These are phyloP conservation scores for Scheffersomyces coipomensis DNA, from an alignment of 805 yeast species.

Conservation along the genomic window DNA sequence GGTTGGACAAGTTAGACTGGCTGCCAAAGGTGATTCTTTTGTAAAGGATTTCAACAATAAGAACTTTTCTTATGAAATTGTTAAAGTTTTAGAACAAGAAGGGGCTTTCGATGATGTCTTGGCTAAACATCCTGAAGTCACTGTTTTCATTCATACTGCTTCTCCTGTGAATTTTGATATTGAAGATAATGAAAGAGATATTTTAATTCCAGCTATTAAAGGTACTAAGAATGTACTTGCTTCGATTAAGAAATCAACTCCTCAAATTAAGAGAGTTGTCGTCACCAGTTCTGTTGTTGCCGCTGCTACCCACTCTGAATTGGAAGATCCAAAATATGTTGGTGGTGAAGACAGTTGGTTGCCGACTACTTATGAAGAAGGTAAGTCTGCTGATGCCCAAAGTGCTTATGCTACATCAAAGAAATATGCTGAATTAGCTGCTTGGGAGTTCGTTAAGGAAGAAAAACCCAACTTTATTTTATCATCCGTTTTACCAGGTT, in stretches of 20 bases:
- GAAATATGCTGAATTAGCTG: conserved; percentile 25
- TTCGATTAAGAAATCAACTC: conserved; percentile 41
- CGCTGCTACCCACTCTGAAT: conserved; percentile 5
- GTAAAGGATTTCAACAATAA: conserved; percentile 8
- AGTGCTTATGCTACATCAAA: conserved; percentile 22
- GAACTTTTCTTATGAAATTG: conserved; percentile 25
- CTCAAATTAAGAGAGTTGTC: conserved; percentile 45
- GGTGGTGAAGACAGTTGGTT: conserved; percentile 49
- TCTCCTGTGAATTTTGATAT: conserved; percentile 46
- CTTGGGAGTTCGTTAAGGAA: conserved; percentile 24
- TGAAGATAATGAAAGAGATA: conserved; percentile 42
- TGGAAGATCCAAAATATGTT: conserved; percentile 21
- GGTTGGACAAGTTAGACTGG: conserved; percentile 50
- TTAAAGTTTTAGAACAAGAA: conserved; percentile 43
- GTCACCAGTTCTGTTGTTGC: conserved; percentile 55
- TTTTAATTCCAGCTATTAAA: conserved; percentile 50
- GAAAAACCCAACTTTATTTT: conserved; percentile 19
- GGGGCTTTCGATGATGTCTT: conserved; percentile 46
- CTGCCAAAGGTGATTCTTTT: conserved; percentile 41
- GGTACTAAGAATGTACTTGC: conserved; percentile 50
- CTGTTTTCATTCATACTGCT: conserved; percentile 56
- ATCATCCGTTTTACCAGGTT: conserved; percentile 18
- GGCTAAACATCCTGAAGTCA: conserved; percentile 46
- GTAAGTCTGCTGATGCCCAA: conserved; percentile 6
- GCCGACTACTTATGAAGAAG: conserved; percentile 48